Evolutionary conservation across 345 rosid species (phyloP), one percentile per base, ranked within the genome.

Genomic region (Citropsis articulata): DNA sequence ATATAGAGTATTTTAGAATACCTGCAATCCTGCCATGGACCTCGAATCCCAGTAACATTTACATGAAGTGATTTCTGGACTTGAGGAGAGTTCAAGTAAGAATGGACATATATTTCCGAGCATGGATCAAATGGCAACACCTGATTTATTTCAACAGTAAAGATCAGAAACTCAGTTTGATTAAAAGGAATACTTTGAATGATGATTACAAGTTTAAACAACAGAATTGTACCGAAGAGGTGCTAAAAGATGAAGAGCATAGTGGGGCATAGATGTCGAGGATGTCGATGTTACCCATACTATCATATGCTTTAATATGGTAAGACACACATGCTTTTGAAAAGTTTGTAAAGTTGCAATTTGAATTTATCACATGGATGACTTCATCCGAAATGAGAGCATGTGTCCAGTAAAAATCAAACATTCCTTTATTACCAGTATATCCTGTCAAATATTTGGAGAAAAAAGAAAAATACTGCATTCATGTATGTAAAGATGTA

Each of bases 11-110:
- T 45, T 45, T 3, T 53, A 30, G 19, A 71, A 16, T 71, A 71
- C 75, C 72, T 79, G 71, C 75, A 79, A 65, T 45, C 19, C 71
- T 74, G 30, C 82, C 82, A 79, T 33, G 56, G 75, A 33, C 76
- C 76, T 27, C 27, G 71, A 79, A 74, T 67, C 64, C 53, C 75
- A 12, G 75, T 74, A 24, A 79, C 74, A 40, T 71, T 76, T 14
- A 77, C 73, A 76, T 76, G 83, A 66, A 81, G 69, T 36, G 73
- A 45, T 48, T 70, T 70, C 36, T 48, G 60, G 14, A 70, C 60
- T 70, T 48, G 60, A 45, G 60, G 73, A 6, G 57, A 27, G 73
- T 70, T 69, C 60, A 70, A 70, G 25, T 70, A 70, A 70, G 73
- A 14, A 10, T 7, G 9, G 36, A 27, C 28, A 16, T 70, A 70